phyloP scores from a whole-genome alignment of 2,329 filamentous ascomycete genomes.

The Colletotrichum abscissum region DNA sequence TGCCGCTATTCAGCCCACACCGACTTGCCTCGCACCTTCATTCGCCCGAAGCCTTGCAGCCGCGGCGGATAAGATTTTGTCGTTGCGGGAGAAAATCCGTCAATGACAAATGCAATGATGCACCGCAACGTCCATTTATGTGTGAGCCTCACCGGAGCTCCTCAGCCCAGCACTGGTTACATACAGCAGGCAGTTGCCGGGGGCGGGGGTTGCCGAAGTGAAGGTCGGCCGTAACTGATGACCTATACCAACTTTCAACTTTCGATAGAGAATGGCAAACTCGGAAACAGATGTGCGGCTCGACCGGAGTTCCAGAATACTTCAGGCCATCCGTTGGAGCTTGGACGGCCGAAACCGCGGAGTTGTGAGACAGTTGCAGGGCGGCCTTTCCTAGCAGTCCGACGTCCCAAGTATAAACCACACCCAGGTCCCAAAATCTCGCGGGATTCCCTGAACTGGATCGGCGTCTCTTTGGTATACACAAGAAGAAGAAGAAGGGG shows the following conservation, averaged over 20 bases:
- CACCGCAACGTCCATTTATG: not conserved
- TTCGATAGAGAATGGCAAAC: constrained; percentile 8
- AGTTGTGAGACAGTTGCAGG: constrained; percentile 32
- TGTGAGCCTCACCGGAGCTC: not conserved
- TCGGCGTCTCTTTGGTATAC: constrained; percentile 4
- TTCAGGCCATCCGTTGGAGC: constrained; percentile 3
- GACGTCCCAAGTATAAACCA: constrained; percentile 21
- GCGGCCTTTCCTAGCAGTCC: constrained; percentile 21
- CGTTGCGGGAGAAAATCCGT: constrained; percentile 20
- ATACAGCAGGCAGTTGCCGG: not conserved
- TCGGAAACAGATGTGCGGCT: constrained; percentile 21
- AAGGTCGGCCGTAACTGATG: not conserved
- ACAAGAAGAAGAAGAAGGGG: not conserved
- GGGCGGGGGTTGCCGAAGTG: not conserved
- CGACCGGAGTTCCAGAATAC: constrained; percentile 31
- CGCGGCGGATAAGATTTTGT: constrained; percentile 1
- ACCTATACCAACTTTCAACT: constrained; percentile 1
- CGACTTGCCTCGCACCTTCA: constrained; percentile 21
- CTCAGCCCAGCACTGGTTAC: not conserved
- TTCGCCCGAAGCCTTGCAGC: constrained; percentile 28
- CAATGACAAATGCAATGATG: constrained; percentile 22
- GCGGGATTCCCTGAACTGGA: constrained; percentile 25
- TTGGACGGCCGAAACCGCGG: constrained; percentile 22
- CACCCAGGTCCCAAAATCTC: constrained; percentile 9
- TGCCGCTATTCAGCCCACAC: constrained; percentile 20